Percentiles rank a stretch among this genome's conserved stretches.
Evolutionary conservation across 257 asterid genomes (phyloP).

Genomic region (Nicotiana undulata): DNA sequence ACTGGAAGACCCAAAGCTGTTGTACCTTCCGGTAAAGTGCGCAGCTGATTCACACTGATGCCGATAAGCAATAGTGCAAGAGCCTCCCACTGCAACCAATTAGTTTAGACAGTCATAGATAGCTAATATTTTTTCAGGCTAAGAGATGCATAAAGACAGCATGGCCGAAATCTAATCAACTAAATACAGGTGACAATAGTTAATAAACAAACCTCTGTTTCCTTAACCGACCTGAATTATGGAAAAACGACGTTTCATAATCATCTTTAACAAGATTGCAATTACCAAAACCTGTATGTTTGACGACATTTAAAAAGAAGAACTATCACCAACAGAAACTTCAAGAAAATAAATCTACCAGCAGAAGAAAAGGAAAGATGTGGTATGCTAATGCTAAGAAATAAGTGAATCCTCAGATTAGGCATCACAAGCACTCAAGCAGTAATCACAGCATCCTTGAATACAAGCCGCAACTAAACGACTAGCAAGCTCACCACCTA

Average conservation of each 20-base stretch:
- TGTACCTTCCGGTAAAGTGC: conserved; percentile 73
- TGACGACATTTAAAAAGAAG: conserved; percentile 2
- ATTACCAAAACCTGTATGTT: conserved; percentile 84
- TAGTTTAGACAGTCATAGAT: background rate
- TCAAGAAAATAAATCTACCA: background rate
- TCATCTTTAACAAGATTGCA: conserved; percentile 75
- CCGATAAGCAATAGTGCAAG: conserved; percentile 97
- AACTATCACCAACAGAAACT: background rate
- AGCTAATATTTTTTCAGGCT: background rate
- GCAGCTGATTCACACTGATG: conserved; percentile 86
- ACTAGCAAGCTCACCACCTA: background rate
- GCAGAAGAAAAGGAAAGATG: conserved; percentile 1
- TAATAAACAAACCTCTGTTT: background rate
- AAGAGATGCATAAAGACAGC: background rate
- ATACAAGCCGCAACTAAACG: background rate
- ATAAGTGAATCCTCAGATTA: background rate
- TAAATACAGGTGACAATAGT: background rate
- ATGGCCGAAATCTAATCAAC: background rate
- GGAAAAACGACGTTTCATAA: conserved; percentile 93
- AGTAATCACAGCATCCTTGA: background rate
- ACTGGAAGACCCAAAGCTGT: conserved; percentile 82
- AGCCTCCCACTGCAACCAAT: conserved; percentile 85
- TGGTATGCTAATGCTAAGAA: background rate
- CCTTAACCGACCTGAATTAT: conserved; percentile 71
- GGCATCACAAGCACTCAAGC: background rate